Base-by-base conservation (phyloP, 805 yeast species). In the Lipomyces orientalis region DNA sequence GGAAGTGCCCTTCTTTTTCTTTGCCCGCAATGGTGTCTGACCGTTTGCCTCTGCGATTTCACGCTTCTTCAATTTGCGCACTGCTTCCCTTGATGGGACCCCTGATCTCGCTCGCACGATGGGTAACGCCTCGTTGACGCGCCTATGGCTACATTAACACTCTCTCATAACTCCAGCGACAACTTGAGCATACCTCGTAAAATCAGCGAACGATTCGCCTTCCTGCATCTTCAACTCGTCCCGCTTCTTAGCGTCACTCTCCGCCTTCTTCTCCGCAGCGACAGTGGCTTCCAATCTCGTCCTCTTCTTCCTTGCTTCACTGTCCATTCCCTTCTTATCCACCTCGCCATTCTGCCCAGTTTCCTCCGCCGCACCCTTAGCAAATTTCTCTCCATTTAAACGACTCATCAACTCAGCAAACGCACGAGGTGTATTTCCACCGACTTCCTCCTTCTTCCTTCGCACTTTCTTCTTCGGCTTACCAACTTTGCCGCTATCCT, bases 101-200 rank as follows among this genome's bases (percentile, higher is more conserved):
- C 76, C 76, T 9, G 78, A 76, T 33, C 76, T 72, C n/a, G 81
- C 79, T 55, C 72, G 73, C 6, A 78, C 77, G 39, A 81, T 67
- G 1, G 83, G 83, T 49, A 81, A 67, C 0, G 83, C 82, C 46
- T 75, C 78, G 64, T 81, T 76, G 5, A 81, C 83, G 51, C 83
- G 74, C 22, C 81, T 72, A 19, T 71, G 63, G 16, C 19, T 5
- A 22, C 7, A 39, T 55, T 56, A 56, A 29, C 33, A 46, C n/a
- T 25, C 61, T 22, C 6, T 19, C n/a, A 19, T 25, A 55, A 25
- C 14, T 39, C n/a, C 49, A 25, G 55, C 34, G 33, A 52, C 34
- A 14, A 52, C n/a, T 16, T 4, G n/a, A 25, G 10, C 25, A 3
- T 61, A 67, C 69, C 68, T 55, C 43, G 70, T 61, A 39, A 81